phyloP scores from a whole-genome alignment of 2,329 filamentous ascomycete genomes.

The Ophiostoma novo-ulmi region DNA sequence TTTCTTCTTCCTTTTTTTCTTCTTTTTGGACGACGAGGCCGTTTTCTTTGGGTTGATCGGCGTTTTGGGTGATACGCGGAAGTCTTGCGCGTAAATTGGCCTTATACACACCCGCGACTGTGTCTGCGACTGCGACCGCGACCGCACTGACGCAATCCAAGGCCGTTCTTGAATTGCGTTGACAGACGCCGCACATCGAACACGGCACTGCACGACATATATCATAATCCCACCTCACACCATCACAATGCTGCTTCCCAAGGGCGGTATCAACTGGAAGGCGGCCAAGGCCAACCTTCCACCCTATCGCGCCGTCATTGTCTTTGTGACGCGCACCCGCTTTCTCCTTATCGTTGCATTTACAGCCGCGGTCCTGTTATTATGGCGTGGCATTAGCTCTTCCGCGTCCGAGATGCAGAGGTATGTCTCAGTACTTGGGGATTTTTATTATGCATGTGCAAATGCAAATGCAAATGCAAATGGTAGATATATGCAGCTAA shows the following conservation, averaged over 20 bases:
- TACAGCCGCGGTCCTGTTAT: conserved; percentile 64
- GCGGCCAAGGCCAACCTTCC: conserved; percentile 74
- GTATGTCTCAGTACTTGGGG: conserved; percentile 46
- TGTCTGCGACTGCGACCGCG: conserved; percentile 6
- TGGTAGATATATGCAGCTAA: conserved; percentile 7
- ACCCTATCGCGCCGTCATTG: conserved; percentile 65
- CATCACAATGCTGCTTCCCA: conserved; percentile 76
- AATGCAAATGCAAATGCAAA: neutral
- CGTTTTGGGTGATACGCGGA: conserved; percentile 21
- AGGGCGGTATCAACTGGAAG: conserved; percentile 90
- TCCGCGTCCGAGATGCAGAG: conserved; percentile 86
- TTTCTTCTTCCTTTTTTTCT: neutral
- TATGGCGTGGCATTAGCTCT: conserved; percentile 81
- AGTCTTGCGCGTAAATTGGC: conserved; percentile 17
- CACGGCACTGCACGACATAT: neutral
- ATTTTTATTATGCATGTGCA: neutral
- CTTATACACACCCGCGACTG: conserved; percentile 7
- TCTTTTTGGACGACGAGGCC: conserved; percentile 7
- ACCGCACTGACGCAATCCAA: neutral
- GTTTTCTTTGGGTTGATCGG: conserved; percentile 9
- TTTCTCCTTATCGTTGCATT: conserved; percentile 70
- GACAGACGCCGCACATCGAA: neutral
- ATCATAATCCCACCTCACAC: neutral
- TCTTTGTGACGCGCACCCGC: conserved; percentile 68
- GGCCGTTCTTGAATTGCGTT: neutral